Evolutionary conservation across 192 early-diverging fungal genomes (phyloP), one percentile per base, ranked within the genome.

Genomic region (Spinellus fusiger): DNA sequence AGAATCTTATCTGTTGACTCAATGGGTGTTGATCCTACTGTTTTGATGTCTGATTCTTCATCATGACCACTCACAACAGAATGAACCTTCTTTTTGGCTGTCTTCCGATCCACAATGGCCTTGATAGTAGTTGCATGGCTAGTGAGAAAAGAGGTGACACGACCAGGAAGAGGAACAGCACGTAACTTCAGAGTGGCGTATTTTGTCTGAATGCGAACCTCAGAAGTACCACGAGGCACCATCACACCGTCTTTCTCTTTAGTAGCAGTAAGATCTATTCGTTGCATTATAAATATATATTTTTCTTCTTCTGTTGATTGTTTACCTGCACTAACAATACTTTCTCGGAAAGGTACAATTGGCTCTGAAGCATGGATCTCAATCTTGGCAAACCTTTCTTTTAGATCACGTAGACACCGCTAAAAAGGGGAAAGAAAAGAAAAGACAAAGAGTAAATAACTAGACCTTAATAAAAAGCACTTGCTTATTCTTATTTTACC

Each of bases 321-420:
- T 31, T 54, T 34, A 57, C 46, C 54, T 5, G 27, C 55, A 9
- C 50, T 71, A 23, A 88, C 86, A 28, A 98, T 88, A 1, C 92
- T 93, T 74, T 99, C 98, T 49, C 94, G 85, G 77, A 95, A 99
- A 32, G 96, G 95, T 1, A 99, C 96, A 68, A 99, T 91, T 0
- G 98, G 96, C 55, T 86, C 84, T 7, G 94, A 96, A 15, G 90
- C 93, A 62, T 94, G 89, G 60, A 99, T 94, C 40, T 93, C 90
- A 56, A 92, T 92, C 68, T 86, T 86, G 3, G 96, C 97, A 77
- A 93, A 99, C 7, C 92, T 77, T 69, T 98, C 97, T 59, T 86
- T 78, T 34, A 99, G 73, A 74, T 99, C 97, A 38, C 88, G 90
- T 55, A 99, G 72, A 64, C 96, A 98, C 13, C 97, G 82, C 77